A percentile compares a stretch with the other conserved stretches of the same genome.
Evolutionary conservation across 495 filamentous ascomycete species (phyloP).

Genomic region (Penicillium canariense): DNA sequence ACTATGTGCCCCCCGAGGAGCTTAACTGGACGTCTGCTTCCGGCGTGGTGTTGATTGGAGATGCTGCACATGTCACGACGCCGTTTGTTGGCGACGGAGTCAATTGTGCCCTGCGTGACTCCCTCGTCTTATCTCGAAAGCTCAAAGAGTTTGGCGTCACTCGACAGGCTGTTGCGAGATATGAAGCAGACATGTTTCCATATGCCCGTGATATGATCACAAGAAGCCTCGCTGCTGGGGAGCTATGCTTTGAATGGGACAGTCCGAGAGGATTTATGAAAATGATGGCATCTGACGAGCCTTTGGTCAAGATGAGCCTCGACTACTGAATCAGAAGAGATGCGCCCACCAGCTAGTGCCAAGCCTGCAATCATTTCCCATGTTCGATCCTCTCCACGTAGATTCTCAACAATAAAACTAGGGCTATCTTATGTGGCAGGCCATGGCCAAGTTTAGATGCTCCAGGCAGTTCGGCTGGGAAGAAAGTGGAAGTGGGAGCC

Average conservation of each 20-base stretch:
- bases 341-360: neutral
- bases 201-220: neutral
- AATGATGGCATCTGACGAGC: neutral
- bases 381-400: neutral
- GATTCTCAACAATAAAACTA: neutral
- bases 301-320: neutral
- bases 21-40: neutral
- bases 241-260: neutral
- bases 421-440: neutral
- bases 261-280: neutral
- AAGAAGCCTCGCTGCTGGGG: neutral
- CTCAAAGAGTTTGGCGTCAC: neutral
- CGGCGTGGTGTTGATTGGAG: conserved; percentile 52
- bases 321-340: neutral
- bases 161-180: neutral
- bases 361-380: neutral
- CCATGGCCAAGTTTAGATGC: neutral
- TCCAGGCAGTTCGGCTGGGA: neutral
- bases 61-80: conserved; percentile 59
- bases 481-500: neutral
- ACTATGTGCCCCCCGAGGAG: neutral
- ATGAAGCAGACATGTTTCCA: neutral
- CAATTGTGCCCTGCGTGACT: conserved; percentile 55
- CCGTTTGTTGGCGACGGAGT: conserved; percentile 60
- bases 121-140: conserved; percentile 37